These are phyloP conservation scores for Torulaspora franciscae DNA, from an alignment of 805 yeast species.

Conservation along the genomic window DNA sequence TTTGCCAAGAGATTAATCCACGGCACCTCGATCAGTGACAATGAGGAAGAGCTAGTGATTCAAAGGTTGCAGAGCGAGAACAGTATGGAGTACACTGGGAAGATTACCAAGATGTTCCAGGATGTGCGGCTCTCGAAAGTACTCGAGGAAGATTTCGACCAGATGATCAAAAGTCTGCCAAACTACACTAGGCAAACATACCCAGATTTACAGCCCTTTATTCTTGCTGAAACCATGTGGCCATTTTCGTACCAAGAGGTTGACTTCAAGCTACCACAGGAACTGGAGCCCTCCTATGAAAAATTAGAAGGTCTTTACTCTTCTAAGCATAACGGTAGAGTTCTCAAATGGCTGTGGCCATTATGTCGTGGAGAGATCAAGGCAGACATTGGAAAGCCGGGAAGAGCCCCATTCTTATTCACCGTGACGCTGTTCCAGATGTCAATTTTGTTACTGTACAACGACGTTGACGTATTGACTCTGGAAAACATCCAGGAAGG, in stretches of 20 bases:
- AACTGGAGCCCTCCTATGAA: constrained; percentile 58
- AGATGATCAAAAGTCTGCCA: constrained; percentile 29
- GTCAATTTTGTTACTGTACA: constrained; percentile 80
- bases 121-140: constrained; percentile 85
- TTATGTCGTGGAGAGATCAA: constrained; percentile 87
- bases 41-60: constrained; percentile 75
- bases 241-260: constrained; percentile 48
- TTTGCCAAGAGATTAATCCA: constrained; percentile 86
- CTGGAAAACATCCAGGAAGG: constrained; percentile 56
- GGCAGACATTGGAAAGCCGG: constrained; percentile 76
- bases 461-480: constrained; percentile 47
- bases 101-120: constrained; percentile 92
- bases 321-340: constrained; percentile 76
- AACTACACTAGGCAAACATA: constrained; percentile 28
- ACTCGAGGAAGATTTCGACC: constrained; percentile 46
- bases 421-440: constrained; percentile 82
- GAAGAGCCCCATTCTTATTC: constrained; percentile 74
- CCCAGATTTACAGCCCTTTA: constrained; percentile 62
- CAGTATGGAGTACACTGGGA: constrained; percentile 87
- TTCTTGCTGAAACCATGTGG: constrained; percentile 89
- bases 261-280: constrained; percentile 60
- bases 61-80: constrained; percentile 84
- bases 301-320: constrained; percentile 65
- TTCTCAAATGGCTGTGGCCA: constrained; percentile 94
- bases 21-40: constrained; percentile 76